These are phyloP conservation scores for Arthrobotrys pseudoclavata DNA, from an alignment of 2,329 filamentous ascomycete species.

Conservation along the genomic window DNA sequence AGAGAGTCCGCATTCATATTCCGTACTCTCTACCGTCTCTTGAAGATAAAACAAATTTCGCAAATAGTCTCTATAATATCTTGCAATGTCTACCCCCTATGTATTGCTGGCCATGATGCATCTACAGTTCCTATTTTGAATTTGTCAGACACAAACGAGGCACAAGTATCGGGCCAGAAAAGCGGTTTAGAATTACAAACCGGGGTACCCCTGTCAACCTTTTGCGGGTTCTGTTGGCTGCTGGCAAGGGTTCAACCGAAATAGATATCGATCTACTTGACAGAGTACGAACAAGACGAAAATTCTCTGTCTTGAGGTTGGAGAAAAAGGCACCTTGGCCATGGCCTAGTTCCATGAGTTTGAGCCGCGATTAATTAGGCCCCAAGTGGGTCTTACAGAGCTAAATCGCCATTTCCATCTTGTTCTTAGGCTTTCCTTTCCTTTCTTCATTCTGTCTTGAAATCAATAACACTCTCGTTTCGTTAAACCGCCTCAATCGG, in stretches of 20 bases:
- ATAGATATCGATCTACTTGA: constrained; percentile 14
- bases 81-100: too few species aligned
- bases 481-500: neutral
- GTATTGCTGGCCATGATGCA: constrained; percentile 1
- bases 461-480: neutral
- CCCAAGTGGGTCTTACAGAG: neutral
- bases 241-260: neutral
- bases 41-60: too few species aligned
- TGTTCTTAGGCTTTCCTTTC: neutral
- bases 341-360: neutral
- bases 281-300: neutral
- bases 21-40: too few species aligned
- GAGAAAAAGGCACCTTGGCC: too few species aligned
- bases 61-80: too few species aligned
- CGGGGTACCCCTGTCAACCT: neutral
- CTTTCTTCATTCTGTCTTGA: neutral
- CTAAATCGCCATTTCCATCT: neutral
- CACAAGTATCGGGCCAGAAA: neutral
- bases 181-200: constrained; percentile 7
- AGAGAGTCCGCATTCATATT: too few species aligned
- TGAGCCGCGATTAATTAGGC: neutral
- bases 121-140: constrained; percentile 12
- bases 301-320: neutral
- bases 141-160: constrained; percentile 19
- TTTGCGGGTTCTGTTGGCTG: neutral